Percentiles rank a stretch among this genome's conserved stretches.
phyloP scores from a whole-genome alignment of 371 early-diverging fungal genomes.

The Blakeslea trispora region DNA sequence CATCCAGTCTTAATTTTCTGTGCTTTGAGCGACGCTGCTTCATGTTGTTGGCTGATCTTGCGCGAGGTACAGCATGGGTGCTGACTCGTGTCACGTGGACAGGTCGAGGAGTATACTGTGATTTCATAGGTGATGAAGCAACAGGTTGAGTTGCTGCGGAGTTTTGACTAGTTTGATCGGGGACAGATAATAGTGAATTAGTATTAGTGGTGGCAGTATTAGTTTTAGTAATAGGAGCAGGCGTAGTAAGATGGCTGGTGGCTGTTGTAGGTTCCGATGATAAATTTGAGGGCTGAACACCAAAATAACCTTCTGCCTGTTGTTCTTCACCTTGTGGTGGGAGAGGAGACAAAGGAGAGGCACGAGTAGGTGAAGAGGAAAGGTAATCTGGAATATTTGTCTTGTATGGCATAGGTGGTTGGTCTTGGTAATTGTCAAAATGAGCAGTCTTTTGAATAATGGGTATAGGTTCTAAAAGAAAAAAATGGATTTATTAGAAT shows the following conservation, averaged over 20 bases:
- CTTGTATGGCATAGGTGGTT: background rate
- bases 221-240: constrained; percentile 9
- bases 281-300: too few relatives aligned
- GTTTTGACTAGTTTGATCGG: constrained; percentile 1
- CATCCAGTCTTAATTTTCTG: constrained; percentile 30
- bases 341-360: constrained; percentile 34
- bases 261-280: too few relatives aligned
- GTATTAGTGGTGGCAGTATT: background rate
- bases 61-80: constrained; percentile 25
- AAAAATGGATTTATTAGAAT: background rate
- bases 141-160: constrained; percentile 15
- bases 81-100: constrained; percentile 20
- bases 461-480: constrained; percentile 16
- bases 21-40: constrained; percentile 21
- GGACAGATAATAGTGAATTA: background rate
- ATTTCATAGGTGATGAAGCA: constrained; percentile 20
- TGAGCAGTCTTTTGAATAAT: background rate
- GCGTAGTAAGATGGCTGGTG: too few relatives aligned
- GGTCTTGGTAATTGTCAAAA: background rate
- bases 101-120: constrained; percentile 19
- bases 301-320: constrained; percentile 19
- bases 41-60: constrained; percentile 2
- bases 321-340: constrained; percentile 11
- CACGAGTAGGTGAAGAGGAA: constrained; percentile 24
- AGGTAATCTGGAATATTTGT: constrained; percentile 23